phyloP scores from a whole-genome alignment of 805 yeast genomes.

The Ogataea salicorniae region DNA sequence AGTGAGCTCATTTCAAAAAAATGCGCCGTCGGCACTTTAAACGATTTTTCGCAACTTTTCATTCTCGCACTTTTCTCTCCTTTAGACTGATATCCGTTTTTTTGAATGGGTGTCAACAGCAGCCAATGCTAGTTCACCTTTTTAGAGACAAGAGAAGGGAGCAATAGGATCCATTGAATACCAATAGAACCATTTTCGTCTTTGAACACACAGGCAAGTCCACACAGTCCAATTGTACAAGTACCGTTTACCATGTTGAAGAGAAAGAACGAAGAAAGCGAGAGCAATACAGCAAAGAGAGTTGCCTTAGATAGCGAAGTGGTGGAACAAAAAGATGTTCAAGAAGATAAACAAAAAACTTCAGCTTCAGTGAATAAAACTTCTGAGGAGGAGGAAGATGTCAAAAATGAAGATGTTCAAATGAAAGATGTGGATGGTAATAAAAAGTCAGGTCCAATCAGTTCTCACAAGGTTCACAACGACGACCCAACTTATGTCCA shows the following conservation, averaged over 20 bases:
- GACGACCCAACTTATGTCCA: slow-evolving; percentile 59
- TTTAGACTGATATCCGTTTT: too few species aligned
- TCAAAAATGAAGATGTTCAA: slow-evolving; percentile 2
- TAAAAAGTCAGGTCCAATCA: slow-evolving; percentile 16
- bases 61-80: too few species aligned
- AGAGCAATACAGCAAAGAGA: slow-evolving; percentile 54
- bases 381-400: slow-evolving; percentile 4
- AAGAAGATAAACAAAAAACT: slow-evolving; percentile 38
- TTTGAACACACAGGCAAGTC: too few species aligned
- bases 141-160: too few species aligned
- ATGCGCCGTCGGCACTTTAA: too few species aligned
- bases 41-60: too few species aligned
- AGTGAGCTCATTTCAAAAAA: too few species aligned
- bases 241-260: slow-evolving; percentile 36
- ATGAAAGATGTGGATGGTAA: slow-evolving; percentile 2
- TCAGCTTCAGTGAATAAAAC: slow-evolving; percentile 31
- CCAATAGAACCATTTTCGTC: too few species aligned
- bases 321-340: slow-evolving; percentile 37
- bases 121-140: too few species aligned
- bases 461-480: slow-evolving; percentile 22
- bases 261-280: slow-evolving; percentile 64
- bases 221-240: not conserved
- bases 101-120: too few species aligned
- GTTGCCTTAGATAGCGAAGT: slow-evolving; percentile 67
- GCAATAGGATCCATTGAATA: too few species aligned